Evolutionary conservation across 352 stramenopile species (phyloP), one percentile per base, ranked within the genome.

Genomic region (Lagenidium sp.): DNA sequence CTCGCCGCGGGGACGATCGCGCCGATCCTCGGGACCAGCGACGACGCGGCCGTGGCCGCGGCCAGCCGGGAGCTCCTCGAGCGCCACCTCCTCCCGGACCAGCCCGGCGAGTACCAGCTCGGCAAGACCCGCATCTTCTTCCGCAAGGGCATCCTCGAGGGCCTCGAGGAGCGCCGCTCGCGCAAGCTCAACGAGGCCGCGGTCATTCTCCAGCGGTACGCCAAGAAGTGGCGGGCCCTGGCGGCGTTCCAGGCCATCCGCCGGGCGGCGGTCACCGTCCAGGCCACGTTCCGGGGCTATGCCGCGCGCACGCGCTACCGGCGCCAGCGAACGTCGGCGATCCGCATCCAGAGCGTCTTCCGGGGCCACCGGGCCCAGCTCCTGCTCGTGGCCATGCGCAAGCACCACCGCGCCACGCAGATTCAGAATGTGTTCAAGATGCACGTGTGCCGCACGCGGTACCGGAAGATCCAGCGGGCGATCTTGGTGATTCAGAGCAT

Each of bases 51-150:
- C 44, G 74, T 65, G 28, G 44, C 50, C 0, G 62, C 50, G 20
- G 69, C 68, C 6, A 60, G 68, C 10, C 64, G 65, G 19, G 73
- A 82, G 31, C 36, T 85, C 36, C 63, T 93, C 4, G 44, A 55
- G 32, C 76, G 67, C 21, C 62, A 87, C 38, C 43, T 93, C 32
- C 63, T 90, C 45, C 57, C 67, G 15, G 62, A 60, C 45, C 71
- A 87, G 41, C 55, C 73, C 21, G 72, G 48, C 25, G 60, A 86
- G 53, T 93, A 83, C 53, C 77, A 93, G 48, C 41, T 90, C n/a
- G 80, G 80, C 50, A 97, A 97, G 59, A 97, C 87, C 11, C 87
- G 82, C 31, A 76, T 97, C 12, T 98, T 97, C 54, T 98, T 97
- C 68, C 77, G 82, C 44, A 79, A 94, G 43, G 91, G 91, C 11